Conservation (phyloP, 352 stramenopile genomes). For the Phytophthora megakarya region DNA sequence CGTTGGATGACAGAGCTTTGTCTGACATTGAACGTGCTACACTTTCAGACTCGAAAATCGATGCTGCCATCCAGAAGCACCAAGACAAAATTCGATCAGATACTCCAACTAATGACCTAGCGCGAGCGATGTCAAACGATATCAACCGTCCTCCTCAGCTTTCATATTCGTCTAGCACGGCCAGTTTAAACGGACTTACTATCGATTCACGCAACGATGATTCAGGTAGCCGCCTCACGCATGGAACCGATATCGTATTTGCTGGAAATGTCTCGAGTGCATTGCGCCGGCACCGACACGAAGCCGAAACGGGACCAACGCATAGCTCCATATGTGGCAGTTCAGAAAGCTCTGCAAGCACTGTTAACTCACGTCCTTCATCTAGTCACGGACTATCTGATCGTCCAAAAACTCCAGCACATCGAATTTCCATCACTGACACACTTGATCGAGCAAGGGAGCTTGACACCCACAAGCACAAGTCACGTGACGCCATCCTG, state of each 20-base stretch:
- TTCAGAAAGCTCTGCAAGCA: neutral
- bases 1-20: slow-evolving; percentile 56
- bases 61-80: slow-evolving; percentile 47
- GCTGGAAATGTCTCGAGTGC: slow-evolving; percentile 88
- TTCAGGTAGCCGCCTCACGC: slow-evolving; percentile 81
- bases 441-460: slow-evolving; percentile 75
- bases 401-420: slow-evolving; percentile 57
- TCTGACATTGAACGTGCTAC: slow-evolving; percentile 42
- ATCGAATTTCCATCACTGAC: slow-evolving; percentile 76
- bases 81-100: slow-evolving; percentile 13
- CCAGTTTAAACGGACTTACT: slow-evolving; percentile 21
- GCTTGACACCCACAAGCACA: slow-evolving; percentile 62
- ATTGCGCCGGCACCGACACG: slow-evolving; percentile 68
- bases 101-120: neutral
- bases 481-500: slow-evolving; percentile 67
- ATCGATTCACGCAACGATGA: slow-evolving; percentile 45
- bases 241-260: slow-evolving; percentile 89
- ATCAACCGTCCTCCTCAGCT: slow-evolving; percentile 31
- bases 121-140: slow-evolving; percentile 11
- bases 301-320: slow-evolving; percentile 48
- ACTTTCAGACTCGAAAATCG: slow-evolving; percentile 57
- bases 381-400: slow-evolving; percentile 31
- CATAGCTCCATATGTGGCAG: neutral
- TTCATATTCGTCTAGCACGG: slow-evolving; percentile 36
- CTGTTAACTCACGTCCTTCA: slow-evolving; percentile 11